Evolutionary conservation across 1,284 basidiomycete genomes (phyloP), one percentile per base, ranked within the genome.

Genomic region (Phaffia rhodozyma): DNA sequence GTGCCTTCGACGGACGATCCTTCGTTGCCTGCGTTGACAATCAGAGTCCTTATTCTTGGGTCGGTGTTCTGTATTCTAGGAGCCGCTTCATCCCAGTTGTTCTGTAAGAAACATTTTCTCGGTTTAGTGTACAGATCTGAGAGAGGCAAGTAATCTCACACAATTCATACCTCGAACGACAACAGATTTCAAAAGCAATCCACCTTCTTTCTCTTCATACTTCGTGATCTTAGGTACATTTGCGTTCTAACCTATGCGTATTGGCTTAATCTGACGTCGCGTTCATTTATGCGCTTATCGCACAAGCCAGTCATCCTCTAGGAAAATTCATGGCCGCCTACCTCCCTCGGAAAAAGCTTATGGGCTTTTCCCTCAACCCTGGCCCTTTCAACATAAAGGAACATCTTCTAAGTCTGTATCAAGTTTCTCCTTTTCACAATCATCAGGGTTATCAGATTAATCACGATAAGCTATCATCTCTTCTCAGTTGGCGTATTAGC

Each of bases 1-100:
- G 79, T 82, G 0, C 79, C 80, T 1, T 75, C 78, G 7, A 77
- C 75, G 0, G 81, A 83, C 69, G 80, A 82, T 61, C 76, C 80
- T 0, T 71, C 75, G 0, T 67, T 82, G 1, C 79, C 80, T 0
- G 78, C 80, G 0, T 70, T 82, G 4, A 82, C 81, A 0, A 72
- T 80, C 47, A 72, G 81, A 32, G 79, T 78, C 3, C 65, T 81
- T 5, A 21, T 81, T 5, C 75, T 82, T n/a, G 81, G 81, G 1
- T 73, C 71, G 1, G 66, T 78, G 51, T 79, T 83, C 69, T 81
- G 80, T 65, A 67, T 79, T 20, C 69, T 81, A 1, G 81, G 81
- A 6, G 80, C 80, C 13, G 74, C 76, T 18, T 75, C 77, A 5
- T 74, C 73, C 2, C 75, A 76, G 67, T 70, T 79, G n/a, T 78